Evolutionary conservation across 106 monocot species (phyloP).

Genomic region (Hemerocallis citrina): DNA sequence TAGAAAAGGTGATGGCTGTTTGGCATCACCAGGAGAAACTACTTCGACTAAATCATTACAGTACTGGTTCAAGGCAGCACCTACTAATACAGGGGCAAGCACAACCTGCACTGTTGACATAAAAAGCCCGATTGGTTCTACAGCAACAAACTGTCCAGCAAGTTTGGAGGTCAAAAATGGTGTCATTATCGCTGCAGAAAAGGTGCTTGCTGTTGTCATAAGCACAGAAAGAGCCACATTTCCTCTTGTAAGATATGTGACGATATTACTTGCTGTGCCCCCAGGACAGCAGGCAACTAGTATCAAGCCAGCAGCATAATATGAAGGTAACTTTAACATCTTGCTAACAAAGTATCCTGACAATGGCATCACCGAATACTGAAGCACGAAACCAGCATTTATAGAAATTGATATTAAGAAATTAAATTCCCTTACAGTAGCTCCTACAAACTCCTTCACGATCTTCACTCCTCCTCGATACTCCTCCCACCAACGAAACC

Average conservation of each 20-base stretch:
- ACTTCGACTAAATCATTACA: constrained; percentile 45
- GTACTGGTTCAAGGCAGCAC: constrained; percentile 75
- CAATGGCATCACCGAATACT: constrained; percentile 96
- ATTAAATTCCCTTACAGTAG: too few relatives aligned
- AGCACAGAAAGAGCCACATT: constrained; percentile 85
- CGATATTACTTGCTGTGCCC: constrained; percentile 85
- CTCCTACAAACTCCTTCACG: too few relatives aligned
- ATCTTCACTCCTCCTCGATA: too few relatives aligned
- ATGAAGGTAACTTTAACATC: constrained; percentile 67
- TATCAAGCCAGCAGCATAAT: constrained; percentile 79
- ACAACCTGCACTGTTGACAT: constrained; percentile 68
- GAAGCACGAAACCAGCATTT: too few relatives aligned
- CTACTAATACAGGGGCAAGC: constrained; percentile 63
- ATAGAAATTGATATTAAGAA: too few relatives aligned
- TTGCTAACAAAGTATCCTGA: constrained; percentile 76
- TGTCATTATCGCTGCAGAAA: constrained; percentile 78
- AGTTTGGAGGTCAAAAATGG: constrained; percentile 78
- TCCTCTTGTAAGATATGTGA: constrained; percentile 85
- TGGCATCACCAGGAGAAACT: constrained; percentile 89
- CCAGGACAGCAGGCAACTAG: constrained; percentile 79
- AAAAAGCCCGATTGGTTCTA: constrained; percentile 67
- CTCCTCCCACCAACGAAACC: too few relatives aligned
- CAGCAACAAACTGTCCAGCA: constrained; percentile 83
- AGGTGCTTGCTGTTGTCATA: constrained; percentile 85
- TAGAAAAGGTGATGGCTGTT: too few relatives aligned